Conservation (phyloP, 1,284 basidiomycete species). For the Agroathelia rolfsii region DNA sequence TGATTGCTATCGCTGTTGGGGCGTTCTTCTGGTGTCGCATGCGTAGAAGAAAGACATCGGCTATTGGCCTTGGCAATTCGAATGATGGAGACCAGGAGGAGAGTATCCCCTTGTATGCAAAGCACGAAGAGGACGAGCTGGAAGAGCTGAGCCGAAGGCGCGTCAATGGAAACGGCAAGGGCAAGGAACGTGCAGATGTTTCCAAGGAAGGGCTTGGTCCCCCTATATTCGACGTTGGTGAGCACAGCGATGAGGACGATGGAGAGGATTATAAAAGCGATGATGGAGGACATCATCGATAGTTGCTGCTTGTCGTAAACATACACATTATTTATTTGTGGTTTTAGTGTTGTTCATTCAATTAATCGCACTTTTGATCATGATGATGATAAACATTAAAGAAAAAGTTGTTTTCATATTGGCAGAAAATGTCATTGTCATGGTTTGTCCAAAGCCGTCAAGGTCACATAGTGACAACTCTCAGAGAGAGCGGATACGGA, state of each 20-base stretch:
- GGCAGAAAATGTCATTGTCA: too few relatives aligned
- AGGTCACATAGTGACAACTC: too few relatives aligned
- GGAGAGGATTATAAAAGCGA: conserved; percentile 9
- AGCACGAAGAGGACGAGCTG: conserved; percentile 20
- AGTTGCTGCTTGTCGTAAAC: neutral
- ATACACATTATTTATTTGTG: neutral
- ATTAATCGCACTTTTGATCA: neutral
- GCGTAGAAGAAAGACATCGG: conserved; percentile 33
- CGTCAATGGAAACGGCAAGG: too few relatives aligned
- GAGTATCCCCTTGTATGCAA: conserved; percentile 37
- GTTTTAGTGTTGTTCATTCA: conserved; percentile 1
- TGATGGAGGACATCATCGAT: conserved; percentile 2
- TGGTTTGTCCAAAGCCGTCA: too few relatives aligned
- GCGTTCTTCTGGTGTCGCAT: conserved; percentile 66
- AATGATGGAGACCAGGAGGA: conserved; percentile 29
- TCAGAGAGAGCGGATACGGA: too few relatives aligned
- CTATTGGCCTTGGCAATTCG: conserved; percentile 29
- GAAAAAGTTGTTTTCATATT: neutral
- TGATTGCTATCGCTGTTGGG: conserved; percentile 66
- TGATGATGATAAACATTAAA: neutral
- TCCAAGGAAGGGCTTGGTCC: conserved; percentile 16
- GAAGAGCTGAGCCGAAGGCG: conserved; percentile 19
- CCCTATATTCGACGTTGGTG: conserved; percentile 38
- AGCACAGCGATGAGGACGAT: conserved; percentile 32
- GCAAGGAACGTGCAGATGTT: conserved; percentile 29